phyloP scores from a whole-genome alignment of 2,329 filamentous ascomycete genomes.

The Chrysosporium keratinophilum region DNA sequence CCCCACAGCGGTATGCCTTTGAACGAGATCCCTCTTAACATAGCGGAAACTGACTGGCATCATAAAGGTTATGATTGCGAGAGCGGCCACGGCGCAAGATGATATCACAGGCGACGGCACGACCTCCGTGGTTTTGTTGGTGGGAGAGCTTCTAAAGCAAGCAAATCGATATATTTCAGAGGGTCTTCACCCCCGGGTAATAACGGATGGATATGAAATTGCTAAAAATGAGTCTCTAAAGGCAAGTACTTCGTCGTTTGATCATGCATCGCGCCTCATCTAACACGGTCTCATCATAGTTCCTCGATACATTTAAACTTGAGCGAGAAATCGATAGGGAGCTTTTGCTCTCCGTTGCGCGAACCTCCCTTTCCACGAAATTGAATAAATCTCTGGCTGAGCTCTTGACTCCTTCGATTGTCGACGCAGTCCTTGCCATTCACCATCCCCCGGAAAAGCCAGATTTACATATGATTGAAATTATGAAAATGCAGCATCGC shows the following conservation, averaged over 20 bases:
- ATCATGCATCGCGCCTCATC: neutral
- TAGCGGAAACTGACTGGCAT: conserved; percentile 7
- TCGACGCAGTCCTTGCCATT: conserved; percentile 91
- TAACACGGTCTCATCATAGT: conserved; percentile 42
- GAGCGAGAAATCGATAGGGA: conserved; percentile 81
- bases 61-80: conserved; percentile 54
- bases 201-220: conserved; percentile 95
- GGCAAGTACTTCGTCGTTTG: conserved; percentile 38
- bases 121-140: conserved; percentile 87
- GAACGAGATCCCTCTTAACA: conserved; percentile 8
- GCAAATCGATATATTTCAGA: conserved; percentile 92
- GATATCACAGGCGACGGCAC: conserved; percentile 98
- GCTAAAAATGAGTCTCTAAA: conserved; percentile 88
- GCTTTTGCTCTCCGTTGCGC: conserved; percentile 81
- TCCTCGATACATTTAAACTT: conserved; percentile 90
- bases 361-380: conserved; percentile 91
- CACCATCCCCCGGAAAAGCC: conserved; percentile 83
- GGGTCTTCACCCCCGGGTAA: conserved; percentile 90
- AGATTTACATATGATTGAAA: conserved; percentile 97
- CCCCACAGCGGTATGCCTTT: conserved; percentile 66
- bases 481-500: conserved; percentile 99
- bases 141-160: conserved; percentile 95
- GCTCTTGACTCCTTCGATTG: conserved; percentile 86
- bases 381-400: conserved; percentile 80
- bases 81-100: conserved; percentile 90